Evolutionary conservation across 148 eudicot species (phyloP).

Genomic region (Spergularia bocconei): DNA sequence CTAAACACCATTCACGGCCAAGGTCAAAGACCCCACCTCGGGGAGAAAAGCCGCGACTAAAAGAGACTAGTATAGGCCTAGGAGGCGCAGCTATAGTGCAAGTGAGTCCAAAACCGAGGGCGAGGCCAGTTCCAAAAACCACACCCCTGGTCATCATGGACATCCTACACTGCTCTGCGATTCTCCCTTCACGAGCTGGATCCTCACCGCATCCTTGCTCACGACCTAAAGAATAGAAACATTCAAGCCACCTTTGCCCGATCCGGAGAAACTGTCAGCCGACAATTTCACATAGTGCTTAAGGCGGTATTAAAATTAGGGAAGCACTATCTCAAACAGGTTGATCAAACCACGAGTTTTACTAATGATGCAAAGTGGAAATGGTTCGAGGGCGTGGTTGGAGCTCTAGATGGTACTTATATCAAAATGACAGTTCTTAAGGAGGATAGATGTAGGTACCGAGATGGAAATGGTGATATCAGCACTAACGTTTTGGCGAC

Average conservation of each 20-base stretch:
- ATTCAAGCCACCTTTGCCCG: background rate
- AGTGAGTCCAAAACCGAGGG: no score
- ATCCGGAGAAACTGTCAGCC: background rate
- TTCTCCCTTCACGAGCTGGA: no score
- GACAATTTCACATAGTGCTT: conserved; percentile 2
- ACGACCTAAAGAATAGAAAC: background rate
- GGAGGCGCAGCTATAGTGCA: no score
- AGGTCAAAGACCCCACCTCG: no score
- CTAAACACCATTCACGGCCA: no score
- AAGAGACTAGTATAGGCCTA: no score
- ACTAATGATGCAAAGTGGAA: background rate
- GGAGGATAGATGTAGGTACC: conserved; percentile 8
- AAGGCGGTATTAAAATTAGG: background rate
- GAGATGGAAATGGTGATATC: background rate
- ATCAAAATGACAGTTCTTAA: background rate
- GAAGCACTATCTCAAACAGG: background rate
- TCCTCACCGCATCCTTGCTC: conserved; percentile 5
- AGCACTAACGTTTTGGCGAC: background rate
- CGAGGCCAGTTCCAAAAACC: no score
- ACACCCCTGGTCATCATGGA: no score
- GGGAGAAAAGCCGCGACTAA: no score
- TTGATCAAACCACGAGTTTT: background rate
- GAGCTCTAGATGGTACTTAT: conserved; percentile 12
- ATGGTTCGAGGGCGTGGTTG: background rate
- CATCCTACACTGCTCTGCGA: no score